These are phyloP conservation scores for Pestalotiopsis sp. DNA, from an alignment of 2,329 filamentous ascomycete species.

Conservation along the genomic window DNA sequence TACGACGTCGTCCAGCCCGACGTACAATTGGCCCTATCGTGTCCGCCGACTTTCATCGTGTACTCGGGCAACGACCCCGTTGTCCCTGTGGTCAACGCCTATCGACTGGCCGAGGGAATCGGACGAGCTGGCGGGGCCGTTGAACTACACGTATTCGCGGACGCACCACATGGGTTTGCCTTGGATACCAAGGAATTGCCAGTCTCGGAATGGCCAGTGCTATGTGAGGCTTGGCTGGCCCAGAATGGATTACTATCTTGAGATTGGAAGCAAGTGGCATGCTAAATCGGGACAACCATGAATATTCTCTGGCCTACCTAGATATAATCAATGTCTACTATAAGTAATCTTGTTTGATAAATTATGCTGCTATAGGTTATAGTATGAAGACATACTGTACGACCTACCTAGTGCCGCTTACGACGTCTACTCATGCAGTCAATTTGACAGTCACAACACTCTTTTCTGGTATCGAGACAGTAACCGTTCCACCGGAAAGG, in stretches of 20 bases:
- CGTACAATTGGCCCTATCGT: slow-evolving; percentile 17
- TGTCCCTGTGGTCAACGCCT: slow-evolving; percentile 22
- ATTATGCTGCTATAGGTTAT: no score
- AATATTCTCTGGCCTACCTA: not conserved
- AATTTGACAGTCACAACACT: slow-evolving; percentile 21
- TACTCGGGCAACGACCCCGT: slow-evolving; percentile 20
- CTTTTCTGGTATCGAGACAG: slow-evolving; percentile 17
- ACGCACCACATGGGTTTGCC: slow-evolving; percentile 21
- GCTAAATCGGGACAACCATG: not conserved
- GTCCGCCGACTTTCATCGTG: slow-evolving; percentile 19
- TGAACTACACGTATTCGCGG: slow-evolving; percentile 21
- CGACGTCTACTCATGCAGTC: not conserved
- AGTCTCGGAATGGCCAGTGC: slow-evolving; percentile 17
- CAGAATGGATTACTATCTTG: slow-evolving; percentile 11
- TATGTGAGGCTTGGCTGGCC: slow-evolving; percentile 19
- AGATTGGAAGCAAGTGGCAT: not conserved
- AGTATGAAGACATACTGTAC: no score
- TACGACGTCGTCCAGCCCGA: slow-evolving; percentile 22
- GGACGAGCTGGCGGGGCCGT: slow-evolving; percentile 15
- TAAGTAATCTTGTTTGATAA: no score
- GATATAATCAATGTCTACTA: no score
- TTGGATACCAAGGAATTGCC: slow-evolving; percentile 19
- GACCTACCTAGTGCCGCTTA: no score
- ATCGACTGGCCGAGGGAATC: slow-evolving; percentile 18
- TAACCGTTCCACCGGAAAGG: slow-evolving; percentile 12